These are phyloP conservation scores for Candida sp. DNA, from an alignment of 1,139 yeast species.

Conservation along the genomic window DNA sequence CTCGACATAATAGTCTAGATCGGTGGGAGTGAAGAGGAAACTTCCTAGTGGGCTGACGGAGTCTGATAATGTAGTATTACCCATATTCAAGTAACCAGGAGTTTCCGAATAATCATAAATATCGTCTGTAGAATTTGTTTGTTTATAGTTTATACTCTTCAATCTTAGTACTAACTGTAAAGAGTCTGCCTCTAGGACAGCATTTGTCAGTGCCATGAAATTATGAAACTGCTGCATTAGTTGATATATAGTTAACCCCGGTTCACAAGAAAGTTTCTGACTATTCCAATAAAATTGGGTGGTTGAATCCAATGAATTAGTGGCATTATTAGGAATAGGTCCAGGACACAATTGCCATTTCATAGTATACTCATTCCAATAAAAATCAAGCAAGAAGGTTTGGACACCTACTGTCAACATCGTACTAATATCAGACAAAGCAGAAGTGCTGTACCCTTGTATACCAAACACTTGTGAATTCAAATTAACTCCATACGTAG, in stretches of 20 bases:
- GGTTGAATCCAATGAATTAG: constrained; percentile 11
- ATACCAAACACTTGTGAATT: constrained; percentile 46
- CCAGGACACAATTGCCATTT: constrained; percentile 75
- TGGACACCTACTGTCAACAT: constrained; percentile 52
- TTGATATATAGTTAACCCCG: constrained; percentile 36
- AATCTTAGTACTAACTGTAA: constrained; percentile 52
- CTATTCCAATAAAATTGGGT: constrained; percentile 26
- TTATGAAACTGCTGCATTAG: constrained; percentile 32
- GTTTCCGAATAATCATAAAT: constrained; percentile 3
- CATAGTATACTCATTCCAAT: constrained; percentile 52
- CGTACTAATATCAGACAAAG: constrained; percentile 32
- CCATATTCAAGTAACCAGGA: constrained; percentile 12
- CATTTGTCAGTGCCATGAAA: constrained; percentile 49
- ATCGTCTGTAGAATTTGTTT: constrained; percentile 8
- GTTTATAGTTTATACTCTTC: constrained; percentile 16
- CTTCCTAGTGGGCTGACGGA: constrained; percentile 18
- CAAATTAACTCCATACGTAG: constrained; percentile 58
- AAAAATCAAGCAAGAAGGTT: constrained; percentile 57
- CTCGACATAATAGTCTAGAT: constrained; percentile 11
- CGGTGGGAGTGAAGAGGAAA: constrained; percentile 25
- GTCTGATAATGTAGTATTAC: constrained; percentile 27
- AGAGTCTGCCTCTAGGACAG: constrained; percentile 52
- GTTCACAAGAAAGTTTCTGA: constrained; percentile 34
- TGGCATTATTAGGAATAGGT: constrained; percentile 29
- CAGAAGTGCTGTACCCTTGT: constrained; percentile 45